Evolutionary conservation across 208 protist genomes (phyloP), one percentile per base, ranked within the genome.

Genomic region (Angomonas deanei): DNA sequence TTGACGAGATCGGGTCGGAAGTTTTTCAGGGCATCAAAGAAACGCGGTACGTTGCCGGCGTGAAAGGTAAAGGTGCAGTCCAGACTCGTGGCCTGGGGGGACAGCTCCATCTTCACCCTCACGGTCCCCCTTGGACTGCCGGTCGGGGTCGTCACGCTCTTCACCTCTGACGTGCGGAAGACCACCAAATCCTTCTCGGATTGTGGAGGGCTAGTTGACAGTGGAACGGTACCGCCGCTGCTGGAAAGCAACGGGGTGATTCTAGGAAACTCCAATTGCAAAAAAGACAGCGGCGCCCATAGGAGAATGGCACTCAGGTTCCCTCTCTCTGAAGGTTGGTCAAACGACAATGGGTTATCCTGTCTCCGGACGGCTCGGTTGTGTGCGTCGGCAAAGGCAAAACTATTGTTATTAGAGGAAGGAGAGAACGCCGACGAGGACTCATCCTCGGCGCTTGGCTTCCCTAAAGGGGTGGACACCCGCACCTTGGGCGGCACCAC

Each of bases 41-140:
- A 78, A 15, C 73, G 61, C 42, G 73, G 64, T 23, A 74, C 70
- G 47, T 71, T 71, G 61, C 76, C 76, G 27, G 57, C 55, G 49
- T 77, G 66, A 36, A 82, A 82, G 15, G 70, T 53, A 47, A 82
- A 70, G 49, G 60, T 38, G 38, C 67, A 64, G 27, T 47, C 31
- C 3, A 2, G 8, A 6, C 13, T 42, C 19, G 31, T 11, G 19
- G 19, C 5, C n/a, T n/a, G n/a, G n/a, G n/a, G n/a, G n/a, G n/a
- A n/a, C n/a, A n/a, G n/a, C n/a, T n/a, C n/a, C 49, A 46, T 24
- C 34, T 15, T 49, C 5, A 19, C 42, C 5, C 42, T 8, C 42
- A 49, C 13, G n/a, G 42, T 21, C n/a, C 42, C 13, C 13, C 13
- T 15, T 21, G 5, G 5, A 3, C 2, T 15, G 42, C n/a, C 5